Conservation (phyloP, 2,329 filamentous ascomycete genomes). For the Huntiella abstrusa region DNA sequence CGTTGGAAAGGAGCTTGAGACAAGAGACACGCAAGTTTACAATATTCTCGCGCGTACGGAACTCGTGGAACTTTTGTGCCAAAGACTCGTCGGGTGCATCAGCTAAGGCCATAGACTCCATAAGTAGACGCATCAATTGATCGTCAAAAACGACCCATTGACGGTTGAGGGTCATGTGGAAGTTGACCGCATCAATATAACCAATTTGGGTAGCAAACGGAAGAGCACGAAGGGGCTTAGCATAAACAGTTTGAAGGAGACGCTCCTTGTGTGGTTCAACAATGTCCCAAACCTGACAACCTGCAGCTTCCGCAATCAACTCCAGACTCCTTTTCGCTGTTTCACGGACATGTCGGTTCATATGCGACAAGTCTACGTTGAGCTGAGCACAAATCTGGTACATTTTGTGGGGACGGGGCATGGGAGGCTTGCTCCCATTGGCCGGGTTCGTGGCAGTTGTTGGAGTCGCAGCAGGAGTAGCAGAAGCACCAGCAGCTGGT, state of each 20-base stretch:
- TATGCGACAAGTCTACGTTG: constrained; percentile 76
- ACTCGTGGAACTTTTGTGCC: constrained; percentile 81
- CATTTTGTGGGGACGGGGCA: constrained; percentile 23
- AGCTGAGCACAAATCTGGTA: constrained; percentile 65
- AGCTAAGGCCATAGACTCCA: constrained; percentile 83
- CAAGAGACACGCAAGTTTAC: constrained; percentile 83
- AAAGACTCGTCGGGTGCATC: constrained; percentile 89
- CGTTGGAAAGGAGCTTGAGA: constrained; percentile 78
- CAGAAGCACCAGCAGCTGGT: neutral
- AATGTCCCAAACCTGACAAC: constrained; percentile 68
- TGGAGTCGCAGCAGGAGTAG: neutral
- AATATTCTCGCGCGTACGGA: constrained; percentile 88
- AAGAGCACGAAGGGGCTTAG: constrained; percentile 79
- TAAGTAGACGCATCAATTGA: constrained; percentile 68
- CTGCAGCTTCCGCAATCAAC: constrained; percentile 60
- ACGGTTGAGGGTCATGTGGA: constrained; percentile 74
- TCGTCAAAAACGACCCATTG: constrained; percentile 88
- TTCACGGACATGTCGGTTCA: constrained; percentile 86
- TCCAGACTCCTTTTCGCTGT: constrained; percentile 67
- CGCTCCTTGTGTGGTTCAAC: constrained; percentile 80
- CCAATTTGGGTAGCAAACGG: constrained; percentile 94
- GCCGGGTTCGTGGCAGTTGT: neutral
- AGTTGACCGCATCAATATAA: constrained; percentile 94
- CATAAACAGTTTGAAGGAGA: constrained; percentile 78
- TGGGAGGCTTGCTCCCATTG: neutral